phyloP scores from a whole-genome alignment of 2,329 filamentous ascomycete genomes.

The Niveomyces coronatus region DNA sequence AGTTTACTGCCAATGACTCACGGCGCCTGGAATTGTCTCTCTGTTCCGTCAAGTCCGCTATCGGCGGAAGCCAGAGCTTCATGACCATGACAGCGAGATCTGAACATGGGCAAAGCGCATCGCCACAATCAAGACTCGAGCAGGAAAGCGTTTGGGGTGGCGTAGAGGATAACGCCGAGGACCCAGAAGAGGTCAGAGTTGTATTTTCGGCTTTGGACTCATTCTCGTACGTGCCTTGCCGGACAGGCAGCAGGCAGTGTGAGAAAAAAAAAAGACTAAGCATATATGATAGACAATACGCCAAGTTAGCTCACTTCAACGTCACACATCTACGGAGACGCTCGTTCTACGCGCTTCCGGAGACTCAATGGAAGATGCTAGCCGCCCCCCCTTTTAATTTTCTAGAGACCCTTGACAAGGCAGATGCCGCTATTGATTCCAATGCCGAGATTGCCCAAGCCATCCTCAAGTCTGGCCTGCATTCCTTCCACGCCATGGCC shows the following conservation, averaged over 20 bases:
- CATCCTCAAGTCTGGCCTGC: slow-evolving; percentile 61
- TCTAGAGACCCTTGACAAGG: slow-evolving; percentile 62
- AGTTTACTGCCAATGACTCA: too few species aligned
- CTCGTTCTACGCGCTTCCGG: slow-evolving; percentile 84
- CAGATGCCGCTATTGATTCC: slow-evolving; percentile 79
- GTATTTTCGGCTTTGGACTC: slow-evolving; percentile 79
- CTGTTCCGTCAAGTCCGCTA: too few species aligned
- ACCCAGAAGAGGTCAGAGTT: slow-evolving; percentile 71
- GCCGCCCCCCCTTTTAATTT: slow-evolving; percentile 74
- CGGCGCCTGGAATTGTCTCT: too few species aligned
- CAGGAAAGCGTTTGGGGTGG: slow-evolving; percentile 7
- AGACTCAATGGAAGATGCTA: slow-evolving; percentile 73
- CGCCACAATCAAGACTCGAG: neutral
- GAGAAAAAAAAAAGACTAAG: slow-evolving; percentile 11
- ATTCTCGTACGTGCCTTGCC: slow-evolving; percentile 58
- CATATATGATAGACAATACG: slow-evolving; percentile 57
- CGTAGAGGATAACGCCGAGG: slow-evolving; percentile 23
- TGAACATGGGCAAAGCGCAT: neutral
- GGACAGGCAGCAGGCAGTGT: neutral
- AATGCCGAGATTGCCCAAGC: slow-evolving; percentile 76
- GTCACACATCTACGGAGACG: slow-evolving; percentile 83
- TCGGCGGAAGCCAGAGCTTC: too few species aligned
- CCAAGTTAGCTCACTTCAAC: slow-evolving; percentile 76
- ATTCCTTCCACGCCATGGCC: slow-evolving; percentile 50
- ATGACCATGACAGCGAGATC: too few species aligned